Evolutionary conservation across 2,329 filamentous ascomycete genomes (phyloP), one percentile per base, ranked within the genome.

Genomic region (Colletotrichum godetiae): DNA sequence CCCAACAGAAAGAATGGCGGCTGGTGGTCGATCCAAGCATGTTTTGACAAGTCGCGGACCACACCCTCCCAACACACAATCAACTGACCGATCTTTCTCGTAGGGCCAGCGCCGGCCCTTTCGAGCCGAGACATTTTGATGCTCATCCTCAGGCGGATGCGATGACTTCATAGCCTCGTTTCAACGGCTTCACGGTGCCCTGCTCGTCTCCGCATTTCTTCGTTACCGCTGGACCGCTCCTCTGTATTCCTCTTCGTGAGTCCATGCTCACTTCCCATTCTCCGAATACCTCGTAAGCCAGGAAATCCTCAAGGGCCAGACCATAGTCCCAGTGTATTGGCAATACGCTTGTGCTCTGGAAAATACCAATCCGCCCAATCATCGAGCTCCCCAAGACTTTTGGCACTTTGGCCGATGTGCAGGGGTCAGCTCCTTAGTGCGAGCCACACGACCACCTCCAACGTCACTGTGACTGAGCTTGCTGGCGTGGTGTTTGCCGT

Each of bases 161-260:
- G 70, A 70, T 73, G 71, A 73, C 71, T 73, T 73, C 71, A 73
- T 73, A 52, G 46, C 42, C 22, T 73, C 67, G 67, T 65, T 53
- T 71, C 67, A 73, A 73, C 60, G 49, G 67, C 59, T 70, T 12
- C 57, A 62, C 58, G 31, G 52, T 68, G 65, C 57, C 68, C 63
- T 72, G 66, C 53, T 69, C 29, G 60, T 37, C 71, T 31, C 71
- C 56, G 52, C 52, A 37, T 42, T 4, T 29, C 37, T 24, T 10
- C n/a, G 4, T 10, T 37, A 4, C 27, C 27, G 27, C 27, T 27
- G 27, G 27, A 4, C 27, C 27, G 4, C 27, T 37, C 55, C 60
- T 22, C 56, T 70, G 60, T 29, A 59, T 70, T 53, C 15, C 15
- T 31, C 19, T 27, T 24, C 59, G 15, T 5, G 37, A 42, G 37